These are phyloP conservation scores for Pseudocercospora fuligena DNA, from an alignment of 2,329 filamentous ascomycete genomes.

Conservation along the genomic window DNA sequence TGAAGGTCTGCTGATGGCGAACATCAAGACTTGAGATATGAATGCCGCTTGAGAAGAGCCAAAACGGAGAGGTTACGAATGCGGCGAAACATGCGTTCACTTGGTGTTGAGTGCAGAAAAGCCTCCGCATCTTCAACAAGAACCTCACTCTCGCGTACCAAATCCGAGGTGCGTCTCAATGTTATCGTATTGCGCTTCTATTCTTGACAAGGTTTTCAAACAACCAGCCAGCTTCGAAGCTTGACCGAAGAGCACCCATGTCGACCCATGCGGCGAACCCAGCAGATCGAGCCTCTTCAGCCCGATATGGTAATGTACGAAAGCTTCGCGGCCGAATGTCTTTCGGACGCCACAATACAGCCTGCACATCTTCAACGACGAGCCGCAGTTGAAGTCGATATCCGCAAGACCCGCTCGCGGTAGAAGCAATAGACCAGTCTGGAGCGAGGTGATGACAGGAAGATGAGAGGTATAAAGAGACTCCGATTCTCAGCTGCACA, in stretches of 20 bases:
- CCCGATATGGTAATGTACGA: background rate
- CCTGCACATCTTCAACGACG: background rate
- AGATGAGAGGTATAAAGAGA: background rate
- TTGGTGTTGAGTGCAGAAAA: too few relatives aligned
- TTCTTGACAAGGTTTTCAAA: background rate
- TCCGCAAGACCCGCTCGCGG: background rate
- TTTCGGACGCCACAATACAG: background rate
- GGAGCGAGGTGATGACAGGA: background rate
- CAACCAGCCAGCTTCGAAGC: background rate
- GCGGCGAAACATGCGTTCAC: too few relatives aligned
- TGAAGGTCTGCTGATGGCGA: too few relatives aligned
- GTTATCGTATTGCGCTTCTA: background rate
- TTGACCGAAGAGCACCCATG: background rate
- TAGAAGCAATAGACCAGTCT: background rate
- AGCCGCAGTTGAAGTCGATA: background rate
- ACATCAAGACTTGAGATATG: background rate
- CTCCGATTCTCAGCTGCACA: background rate
- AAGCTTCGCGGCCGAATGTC: background rate
- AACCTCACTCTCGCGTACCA: background rate
- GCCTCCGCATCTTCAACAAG: background rate
- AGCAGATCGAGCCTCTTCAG: background rate
- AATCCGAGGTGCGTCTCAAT: background rate
- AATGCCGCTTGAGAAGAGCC: too few relatives aligned
- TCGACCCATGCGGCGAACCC: background rate
- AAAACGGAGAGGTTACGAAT: background rate